phyloP scores from a whole-genome alignment of 768 basidiomycete species.

The Lactarius hatsudake region DNA sequence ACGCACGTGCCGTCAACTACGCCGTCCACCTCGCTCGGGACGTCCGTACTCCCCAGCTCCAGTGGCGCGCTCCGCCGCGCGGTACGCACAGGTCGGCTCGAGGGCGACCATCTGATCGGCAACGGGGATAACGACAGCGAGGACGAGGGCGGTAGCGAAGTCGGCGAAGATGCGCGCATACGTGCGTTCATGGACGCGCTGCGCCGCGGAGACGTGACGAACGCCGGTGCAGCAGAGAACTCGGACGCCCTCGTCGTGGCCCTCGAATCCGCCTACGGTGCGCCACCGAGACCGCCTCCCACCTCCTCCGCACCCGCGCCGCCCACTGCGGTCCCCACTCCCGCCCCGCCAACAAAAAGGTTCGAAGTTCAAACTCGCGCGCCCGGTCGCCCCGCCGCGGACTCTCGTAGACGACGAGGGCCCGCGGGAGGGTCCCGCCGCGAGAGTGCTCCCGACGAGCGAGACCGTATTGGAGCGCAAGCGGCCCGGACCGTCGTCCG shows the following conservation, averaged over 20 bases:
- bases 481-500: neutral
- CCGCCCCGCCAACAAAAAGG: slow-evolving; percentile 5
- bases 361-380: slow-evolving; percentile 31
- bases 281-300: slow-evolving; percentile 1
- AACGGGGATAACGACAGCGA: slow-evolving; percentile 35
- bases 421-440: slow-evolving; percentile 3
- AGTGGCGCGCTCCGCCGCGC: slow-evolving; percentile 31
- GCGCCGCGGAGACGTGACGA: slow-evolving; percentile 34
- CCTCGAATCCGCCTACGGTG: slow-evolving; percentile 22
- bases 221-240: slow-evolving; percentile 31
- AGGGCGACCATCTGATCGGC: slow-evolving; percentile 32
- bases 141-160: slow-evolving; percentile 25
- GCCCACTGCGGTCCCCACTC: neutral
- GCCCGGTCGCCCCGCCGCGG: slow-evolving; percentile 13
- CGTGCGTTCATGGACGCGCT: slow-evolving; percentile 32
- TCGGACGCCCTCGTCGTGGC: slow-evolving; percentile 20
- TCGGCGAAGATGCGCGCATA: slow-evolving; percentile 24
- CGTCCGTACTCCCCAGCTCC: slow-evolving; percentile 34
- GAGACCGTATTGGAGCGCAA: slow-evolving; percentile 12
- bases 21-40: slow-evolving; percentile 34
- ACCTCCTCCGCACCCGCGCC: neutral
- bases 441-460: slow-evolving; percentile 28
- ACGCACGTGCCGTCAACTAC: slow-evolving; percentile 21
- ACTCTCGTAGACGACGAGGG: slow-evolving; percentile 2
- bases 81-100: slow-evolving; percentile 34